Conservation (phyloP, 768 basidiomycete genomes). For the Tulasnella sp. region DNA sequence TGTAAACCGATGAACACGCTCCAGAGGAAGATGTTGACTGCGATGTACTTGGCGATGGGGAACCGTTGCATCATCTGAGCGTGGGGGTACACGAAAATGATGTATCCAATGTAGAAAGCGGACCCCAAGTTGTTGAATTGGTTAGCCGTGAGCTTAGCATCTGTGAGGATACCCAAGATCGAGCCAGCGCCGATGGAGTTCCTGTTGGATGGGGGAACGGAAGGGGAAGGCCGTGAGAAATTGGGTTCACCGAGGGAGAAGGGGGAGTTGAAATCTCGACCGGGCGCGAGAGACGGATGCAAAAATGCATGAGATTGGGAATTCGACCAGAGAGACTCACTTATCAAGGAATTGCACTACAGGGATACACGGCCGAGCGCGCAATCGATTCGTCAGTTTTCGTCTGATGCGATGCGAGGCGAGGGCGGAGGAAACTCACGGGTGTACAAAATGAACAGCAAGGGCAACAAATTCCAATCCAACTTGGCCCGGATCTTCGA, state of each 20-base stretch:
- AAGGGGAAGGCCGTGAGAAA: background rate
- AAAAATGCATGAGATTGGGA: background rate
- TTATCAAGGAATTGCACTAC: slow-evolving; percentile 20
- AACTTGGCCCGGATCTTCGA: background rate
- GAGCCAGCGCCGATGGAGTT: slow-evolving; percentile 14
- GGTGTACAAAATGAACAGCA: slow-evolving; percentile 6
- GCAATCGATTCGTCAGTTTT: background rate
- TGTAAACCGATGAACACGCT: slow-evolving; percentile 20
- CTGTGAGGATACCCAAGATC: slow-evolving; percentile 18
- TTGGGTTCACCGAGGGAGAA: background rate
- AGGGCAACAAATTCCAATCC: slow-evolving; percentile 5
- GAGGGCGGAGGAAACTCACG: background rate
- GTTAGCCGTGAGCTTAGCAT: slow-evolving; percentile 16
- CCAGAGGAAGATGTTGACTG: slow-evolving; percentile 19
- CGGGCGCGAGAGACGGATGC: background rate
- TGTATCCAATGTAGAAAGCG: slow-evolving; percentile 13
- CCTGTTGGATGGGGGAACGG: background rate
- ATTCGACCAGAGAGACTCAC: slow-evolving; percentile 6
- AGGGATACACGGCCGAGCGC: background rate
- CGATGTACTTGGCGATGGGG: slow-evolving; percentile 19
- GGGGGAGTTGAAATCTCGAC: background rate
- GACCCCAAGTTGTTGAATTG: slow-evolving; percentile 17
- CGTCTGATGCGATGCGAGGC: background rate
- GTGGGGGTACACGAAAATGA: slow-evolving; percentile 18
- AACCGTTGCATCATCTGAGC: slow-evolving; percentile 17